A percentile compares a stretch with the other conserved stretches of the same genome.
Conservation (phyloP, 23 red algal species). For the Gracilaria caudata region DNA sequence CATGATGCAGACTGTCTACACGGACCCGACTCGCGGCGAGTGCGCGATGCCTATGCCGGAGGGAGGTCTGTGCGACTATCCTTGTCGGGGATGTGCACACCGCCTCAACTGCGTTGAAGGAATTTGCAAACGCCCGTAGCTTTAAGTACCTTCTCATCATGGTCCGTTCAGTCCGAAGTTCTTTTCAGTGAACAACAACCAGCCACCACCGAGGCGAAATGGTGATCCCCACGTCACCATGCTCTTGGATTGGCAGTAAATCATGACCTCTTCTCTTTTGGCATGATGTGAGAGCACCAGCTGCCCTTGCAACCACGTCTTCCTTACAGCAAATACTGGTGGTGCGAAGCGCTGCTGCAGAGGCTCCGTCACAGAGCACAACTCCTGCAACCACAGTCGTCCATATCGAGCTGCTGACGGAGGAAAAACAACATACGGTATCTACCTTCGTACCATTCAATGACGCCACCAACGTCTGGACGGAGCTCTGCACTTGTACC, state of each 20-base stretch:
- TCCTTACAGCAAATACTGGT: no score
- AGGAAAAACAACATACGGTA: no score
- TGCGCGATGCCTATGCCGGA: constrained; percentile 13
- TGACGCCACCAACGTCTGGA: no score
- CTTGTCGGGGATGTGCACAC: constrained; percentile 6
- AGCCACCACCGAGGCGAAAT: neutral
- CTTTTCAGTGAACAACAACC: neutral
- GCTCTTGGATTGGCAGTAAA: neutral
- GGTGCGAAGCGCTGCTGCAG: no score
- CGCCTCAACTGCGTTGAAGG: neutral
- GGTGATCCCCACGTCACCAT: neutral
- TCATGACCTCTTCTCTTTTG: neutral
- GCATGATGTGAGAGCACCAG: neutral
- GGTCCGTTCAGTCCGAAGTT: neutral
- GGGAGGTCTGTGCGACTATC: constrained; percentile 2
- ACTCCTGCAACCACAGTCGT: no score
- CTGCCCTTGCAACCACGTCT: neutral
- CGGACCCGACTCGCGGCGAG: neutral
- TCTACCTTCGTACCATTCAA: no score
- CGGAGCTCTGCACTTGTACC: no score
- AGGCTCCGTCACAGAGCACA: no score
- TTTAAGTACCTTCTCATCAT: no score
- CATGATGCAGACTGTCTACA: neutral
- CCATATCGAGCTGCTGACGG: no score
- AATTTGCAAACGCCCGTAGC: neutral